Conservation (phyloP, 148 eudicot species). For the Amaranthus hypochondriacus region DNA sequence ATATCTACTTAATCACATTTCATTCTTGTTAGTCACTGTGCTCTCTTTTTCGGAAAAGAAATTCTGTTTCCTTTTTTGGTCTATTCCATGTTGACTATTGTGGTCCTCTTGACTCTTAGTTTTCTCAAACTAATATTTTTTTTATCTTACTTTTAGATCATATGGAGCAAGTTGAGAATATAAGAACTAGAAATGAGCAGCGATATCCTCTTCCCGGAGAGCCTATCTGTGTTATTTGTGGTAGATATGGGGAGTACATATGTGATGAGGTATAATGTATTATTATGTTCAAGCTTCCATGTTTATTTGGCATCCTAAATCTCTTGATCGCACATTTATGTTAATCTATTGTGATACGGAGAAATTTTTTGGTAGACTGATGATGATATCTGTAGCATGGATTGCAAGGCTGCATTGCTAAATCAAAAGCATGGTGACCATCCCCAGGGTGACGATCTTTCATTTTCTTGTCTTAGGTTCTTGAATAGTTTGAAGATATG, state of each 20-base stretch:
- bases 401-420: slow-evolving; percentile 76
- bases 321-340: neutral
- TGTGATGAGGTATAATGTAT: slow-evolving; percentile 58
- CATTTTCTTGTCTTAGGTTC: slow-evolving; percentile 3
- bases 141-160: slow-evolving; percentile 24
- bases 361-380: slow-evolving; percentile 48
- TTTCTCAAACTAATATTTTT: neutral
- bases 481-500: slow-evolving; percentile 5
- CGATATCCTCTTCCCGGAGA: slow-evolving; percentile 75
- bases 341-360: slow-evolving; percentile 3
- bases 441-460: slow-evolving; percentile 41
- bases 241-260: slow-evolving; percentile 83
- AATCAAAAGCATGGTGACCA: slow-evolving; percentile 27
- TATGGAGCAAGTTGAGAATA: slow-evolving; percentile 32
- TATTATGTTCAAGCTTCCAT: neutral
- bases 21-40: neutral
- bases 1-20: neutral
- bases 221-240: slow-evolving; percentile 76
- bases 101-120: neutral
- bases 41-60: neutral
- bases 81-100: neutral
- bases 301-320: neutral
- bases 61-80: neutral
- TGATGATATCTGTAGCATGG: slow-evolving; percentile 81
- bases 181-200: slow-evolving; percentile 60